Evolutionary conservation across 208 protist species (phyloP).

Genomic region (Trichomonas gallinae): DNA sequence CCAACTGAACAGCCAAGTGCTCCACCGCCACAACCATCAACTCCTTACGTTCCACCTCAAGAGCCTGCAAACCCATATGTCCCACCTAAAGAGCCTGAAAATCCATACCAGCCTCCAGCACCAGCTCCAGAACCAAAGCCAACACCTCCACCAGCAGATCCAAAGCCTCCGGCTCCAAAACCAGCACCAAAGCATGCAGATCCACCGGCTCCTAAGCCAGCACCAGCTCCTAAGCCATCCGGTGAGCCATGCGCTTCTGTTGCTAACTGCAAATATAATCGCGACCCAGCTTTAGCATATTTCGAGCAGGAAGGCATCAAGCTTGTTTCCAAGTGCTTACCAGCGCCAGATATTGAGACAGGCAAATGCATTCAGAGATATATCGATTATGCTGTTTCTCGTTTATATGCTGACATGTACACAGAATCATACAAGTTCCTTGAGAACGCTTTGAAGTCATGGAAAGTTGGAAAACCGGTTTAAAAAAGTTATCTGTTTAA

Average conservation of each 20-base stretch:
- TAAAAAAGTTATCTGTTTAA: too few relatives aligned
- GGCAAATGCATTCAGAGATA: background rate
- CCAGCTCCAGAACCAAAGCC: background rate
- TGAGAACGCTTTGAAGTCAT: background rate
- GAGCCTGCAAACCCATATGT: background rate
- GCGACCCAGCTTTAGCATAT: background rate
- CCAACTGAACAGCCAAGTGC: background rate
- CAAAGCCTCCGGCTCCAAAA: background rate
- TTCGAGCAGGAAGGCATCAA: background rate
- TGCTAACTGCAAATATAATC: background rate
- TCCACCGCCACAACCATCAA: background rate
- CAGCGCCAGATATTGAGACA: background rate
- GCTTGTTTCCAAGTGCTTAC: background rate
- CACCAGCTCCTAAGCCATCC: background rate
- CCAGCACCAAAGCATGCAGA: background rate
- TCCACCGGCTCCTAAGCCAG: background rate
- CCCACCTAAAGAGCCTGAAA: background rate
- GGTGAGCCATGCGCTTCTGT: background rate
- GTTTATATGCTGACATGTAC: background rate
- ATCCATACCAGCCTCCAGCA: background rate
- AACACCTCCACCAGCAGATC: background rate
- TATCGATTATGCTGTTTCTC: background rate
- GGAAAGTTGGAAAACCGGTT: background rate
- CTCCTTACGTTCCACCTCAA: background rate
- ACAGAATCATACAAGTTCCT: background rate